Conservation (phyloP, 2,329 filamentous ascomycete species). For the Aspergillus luchuensis region DNA sequence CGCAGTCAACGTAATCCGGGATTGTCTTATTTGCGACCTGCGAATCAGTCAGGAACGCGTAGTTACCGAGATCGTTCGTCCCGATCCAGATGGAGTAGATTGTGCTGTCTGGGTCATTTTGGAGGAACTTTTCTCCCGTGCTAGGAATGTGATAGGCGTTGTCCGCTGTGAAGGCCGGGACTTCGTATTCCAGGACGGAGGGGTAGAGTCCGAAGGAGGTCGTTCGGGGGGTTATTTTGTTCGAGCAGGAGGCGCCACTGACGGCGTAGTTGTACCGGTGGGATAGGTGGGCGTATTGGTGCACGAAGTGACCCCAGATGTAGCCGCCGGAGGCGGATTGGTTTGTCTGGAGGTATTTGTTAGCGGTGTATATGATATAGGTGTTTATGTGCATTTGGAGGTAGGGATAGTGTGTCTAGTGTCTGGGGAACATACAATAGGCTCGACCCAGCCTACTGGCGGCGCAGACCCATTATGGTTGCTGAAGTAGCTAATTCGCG, state of each 20-base stretch:
- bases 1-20: conserved; percentile 66
- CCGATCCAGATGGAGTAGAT: conserved; percentile 80
- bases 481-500: conserved; percentile 65
- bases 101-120: conserved; percentile 58
- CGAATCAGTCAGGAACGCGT: conserved; percentile 66
- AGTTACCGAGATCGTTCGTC: conserved; percentile 73
- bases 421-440: conserved; percentile 39
- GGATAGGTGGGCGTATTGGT: conserved; percentile 56
- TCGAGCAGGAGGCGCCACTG: conserved; percentile 70
- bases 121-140: conserved; percentile 34
- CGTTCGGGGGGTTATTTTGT: conserved; percentile 63
- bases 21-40: conserved; percentile 63
- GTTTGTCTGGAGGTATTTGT: conserved; percentile 38
- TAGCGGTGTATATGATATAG: no score
- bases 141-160: conserved; percentile 21
- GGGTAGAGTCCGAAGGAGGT: conserved; percentile 60
- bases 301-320: conserved; percentile 69
- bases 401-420: no score
- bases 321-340: conserved; percentile 65
- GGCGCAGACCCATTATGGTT: conserved; percentile 42
- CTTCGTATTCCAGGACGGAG: conserved; percentile 62
- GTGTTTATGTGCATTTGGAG: not conserved
- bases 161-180: conserved; percentile 47
- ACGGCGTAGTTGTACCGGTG: conserved; percentile 69
- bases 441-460: conserved; percentile 60